Evolutionary conservation across 2,329 filamentous ascomycete genomes (phyloP).

Genomic region (Trichothecium sympodiale): DNA sequence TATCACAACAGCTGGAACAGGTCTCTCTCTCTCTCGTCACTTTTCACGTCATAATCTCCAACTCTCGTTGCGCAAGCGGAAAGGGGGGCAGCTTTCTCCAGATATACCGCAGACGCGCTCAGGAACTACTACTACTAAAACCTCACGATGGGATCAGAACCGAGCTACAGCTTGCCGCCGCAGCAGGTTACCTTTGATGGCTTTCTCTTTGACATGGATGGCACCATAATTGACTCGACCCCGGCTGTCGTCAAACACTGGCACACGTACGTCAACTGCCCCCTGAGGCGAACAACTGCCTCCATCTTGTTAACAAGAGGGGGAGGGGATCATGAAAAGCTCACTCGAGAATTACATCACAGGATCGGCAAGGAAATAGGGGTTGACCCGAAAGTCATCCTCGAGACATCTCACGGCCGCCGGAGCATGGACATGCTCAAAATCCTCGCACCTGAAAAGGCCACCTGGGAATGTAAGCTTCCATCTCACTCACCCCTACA

Average conservation of each 20-base stretch:
- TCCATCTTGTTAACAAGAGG: too few relatives aligned
- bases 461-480: conserved; percentile 85
- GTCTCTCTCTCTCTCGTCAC: too few relatives aligned
- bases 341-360: background rate
- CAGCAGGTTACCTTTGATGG: conserved; percentile 39
- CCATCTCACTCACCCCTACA: conserved; percentile 1
- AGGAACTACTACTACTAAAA: too few relatives aligned
- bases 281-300: too few relatives aligned
- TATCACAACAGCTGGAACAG: too few relatives aligned
- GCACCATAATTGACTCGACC: conserved; percentile 75
- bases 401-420: conserved; percentile 84
- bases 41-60: too few relatives aligned
- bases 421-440: conserved; percentile 78
- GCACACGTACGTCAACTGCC: too few relatives aligned
- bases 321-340: too few relatives aligned
- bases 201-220: conserved; percentile 67
- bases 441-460: conserved; percentile 70
- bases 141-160: conserved; percentile 6
- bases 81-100: too few relatives aligned
- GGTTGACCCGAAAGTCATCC: conserved; percentile 71
- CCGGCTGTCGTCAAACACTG: conserved; percentile 69
- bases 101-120: too few relatives aligned
- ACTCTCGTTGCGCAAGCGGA: too few relatives aligned
- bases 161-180: conserved; percentile 30
- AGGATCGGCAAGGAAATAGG: conserved; percentile 77